Base-by-base conservation (phyloP, 73 alveolate species). In the Tetrahymena malaccensis region DNA sequence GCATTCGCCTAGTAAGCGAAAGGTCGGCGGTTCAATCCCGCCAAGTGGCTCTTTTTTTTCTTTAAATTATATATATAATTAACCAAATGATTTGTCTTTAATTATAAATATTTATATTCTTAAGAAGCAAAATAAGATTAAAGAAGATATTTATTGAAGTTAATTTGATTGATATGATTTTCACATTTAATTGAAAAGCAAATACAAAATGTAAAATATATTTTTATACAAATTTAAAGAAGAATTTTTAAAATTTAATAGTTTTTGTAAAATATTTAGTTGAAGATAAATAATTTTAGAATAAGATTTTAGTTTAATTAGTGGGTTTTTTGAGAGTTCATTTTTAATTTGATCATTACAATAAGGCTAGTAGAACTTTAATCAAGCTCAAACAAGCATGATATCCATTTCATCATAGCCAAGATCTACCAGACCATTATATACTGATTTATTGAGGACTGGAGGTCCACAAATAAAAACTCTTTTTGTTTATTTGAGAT, bases 1-100 rank as follows among this genome's bases (percentile, higher is more conserved):
- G 89, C 89, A 70, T 70, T 70, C 89, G 89, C 89, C 89, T 70
- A 70, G 89, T 70, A 70, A 70, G 89, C 89, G 89, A 70, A 70
- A 70, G 89, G 89, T 70, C 89, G 89, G 89, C 89, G 89, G 89
- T 70, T 70, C 89, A 70, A 70, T 70, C 89, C 89, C 89, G 89
- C 89, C 89, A 70, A 70, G 89, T 70, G 89, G 89, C 89, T 70
- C 89, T 70, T 70, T 70, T 70, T 70, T 70, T 70, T 25, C 1
- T 56, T 56, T 56, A 10, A 10, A 12, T 56, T 25, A 27, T 0
- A 27, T 0, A 19, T 5, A 19, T 12, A 19, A 27, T 13, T 15
- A 50, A 50, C 9, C 16, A 1, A 10, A 50, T 40, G 3, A 40
- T 40, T 40, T 40, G 44, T 40, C 9, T 40, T 40, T 15, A 7